Evolutionary conservation across 371 early-diverging fungal genomes (phyloP), one percentile per base, ranked within the genome.

Genomic region (Sporodiniella umbellata): DNA sequence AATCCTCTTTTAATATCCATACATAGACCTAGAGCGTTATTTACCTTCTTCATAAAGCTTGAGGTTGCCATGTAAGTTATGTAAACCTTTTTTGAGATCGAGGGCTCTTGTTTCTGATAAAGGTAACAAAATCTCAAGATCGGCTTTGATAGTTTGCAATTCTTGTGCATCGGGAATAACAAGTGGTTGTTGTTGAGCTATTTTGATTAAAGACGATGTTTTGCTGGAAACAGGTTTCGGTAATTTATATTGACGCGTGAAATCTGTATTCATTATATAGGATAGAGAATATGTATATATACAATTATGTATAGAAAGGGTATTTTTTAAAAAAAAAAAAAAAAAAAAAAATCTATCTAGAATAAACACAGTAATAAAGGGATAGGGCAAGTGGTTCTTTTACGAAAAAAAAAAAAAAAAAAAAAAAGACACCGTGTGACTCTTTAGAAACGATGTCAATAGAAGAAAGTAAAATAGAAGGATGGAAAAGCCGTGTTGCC

Each of bases 131-230:
- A 46, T 42, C 37, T 72, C 72, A 25, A 72, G 45, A 53, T 72
- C 66, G 23, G 53, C 53, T 45, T 66, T 65, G 14, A 72, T 64
- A 11, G 42, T 43, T n/a, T 60, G 47, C 1, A 72, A 54, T 53
- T 72, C 64, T 14, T 48, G 42, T 15, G 56, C 54, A 33, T 63
- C 61, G n/a, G 72, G 72, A 42, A 61, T 59, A 46, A 42, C 57
- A 11, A 25, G 54, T 42, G 15, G 49, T 42, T 31, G 62, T 45
- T 24, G 51, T 33, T 21, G 22, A 5, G 14, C 30, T 25, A 42
- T 42, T 47, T 42, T 46, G 19, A 54, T 31, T 18, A 54, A 15
- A 12, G 50, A 30, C 17, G 31, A 24, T 21, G 57, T 53, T 17
- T 48, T 22, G 14, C 30, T 33, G n/a, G 62, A 62, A 10, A 62